These are phyloP conservation scores for Xylaria multiplex DNA, from an alignment of 2,329 filamentous ascomycete genomes.

Conservation along the genomic window DNA sequence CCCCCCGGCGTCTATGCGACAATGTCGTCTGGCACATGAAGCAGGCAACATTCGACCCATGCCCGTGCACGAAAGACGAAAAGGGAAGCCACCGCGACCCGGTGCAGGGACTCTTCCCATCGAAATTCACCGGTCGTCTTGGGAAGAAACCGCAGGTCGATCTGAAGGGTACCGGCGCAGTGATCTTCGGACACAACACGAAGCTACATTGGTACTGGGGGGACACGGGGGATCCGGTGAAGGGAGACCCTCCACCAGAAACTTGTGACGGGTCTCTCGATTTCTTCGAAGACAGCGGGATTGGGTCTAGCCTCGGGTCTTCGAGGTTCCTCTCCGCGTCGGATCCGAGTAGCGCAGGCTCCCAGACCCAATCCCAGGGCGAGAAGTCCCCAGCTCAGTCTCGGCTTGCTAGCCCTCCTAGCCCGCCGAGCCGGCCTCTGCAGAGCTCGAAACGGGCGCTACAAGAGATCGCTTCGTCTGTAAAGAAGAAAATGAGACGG, in stretches of 20 bases:
- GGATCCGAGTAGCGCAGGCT: background rate
- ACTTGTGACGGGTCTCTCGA: background rate
- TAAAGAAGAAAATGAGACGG: slow-evolving; percentile 9
- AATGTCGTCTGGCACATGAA: slow-evolving; percentile 34
- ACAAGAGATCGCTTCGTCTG: background rate
- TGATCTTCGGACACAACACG: slow-evolving; percentile 9
- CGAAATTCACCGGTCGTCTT: background rate
- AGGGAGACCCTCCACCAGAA: background rate
- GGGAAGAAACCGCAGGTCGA: background rate
- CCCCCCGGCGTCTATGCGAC: slow-evolving; percentile 23
- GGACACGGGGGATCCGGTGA: background rate
- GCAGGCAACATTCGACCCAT: slow-evolving; percentile 18
- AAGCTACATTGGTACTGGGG: background rate
- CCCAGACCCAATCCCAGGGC: background rate
- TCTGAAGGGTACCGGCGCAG: background rate
- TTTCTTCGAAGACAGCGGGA: slow-evolving; percentile 1
- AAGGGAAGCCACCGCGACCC: slow-evolving; percentile 21
- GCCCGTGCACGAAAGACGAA: slow-evolving; percentile 9
- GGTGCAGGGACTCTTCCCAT: slow-evolving; percentile 27
- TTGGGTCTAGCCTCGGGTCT: background rate
- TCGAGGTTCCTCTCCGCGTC: slow-evolving; percentile 5
- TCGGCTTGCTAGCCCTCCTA: background rate
- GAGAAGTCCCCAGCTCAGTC: background rate
- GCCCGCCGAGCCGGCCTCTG: background rate
- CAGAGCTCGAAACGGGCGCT: background rate